phyloP scores from a whole-genome alignment of 345 rosid species.

The Aquilaria yunnanensis region DNA sequence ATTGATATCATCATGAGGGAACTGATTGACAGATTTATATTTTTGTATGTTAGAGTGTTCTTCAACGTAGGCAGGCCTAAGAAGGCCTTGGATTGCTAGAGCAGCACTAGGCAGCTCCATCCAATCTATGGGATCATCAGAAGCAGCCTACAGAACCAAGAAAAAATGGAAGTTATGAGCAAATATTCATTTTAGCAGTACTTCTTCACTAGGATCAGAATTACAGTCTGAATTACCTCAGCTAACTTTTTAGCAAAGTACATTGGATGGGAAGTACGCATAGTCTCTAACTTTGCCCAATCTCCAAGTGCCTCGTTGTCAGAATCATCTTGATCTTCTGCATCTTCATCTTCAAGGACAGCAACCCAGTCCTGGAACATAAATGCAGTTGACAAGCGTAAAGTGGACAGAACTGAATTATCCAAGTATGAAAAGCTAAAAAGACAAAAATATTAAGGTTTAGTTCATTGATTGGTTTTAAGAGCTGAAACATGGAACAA shows the following conservation, averaged over 20 bases:
- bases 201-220: conserved; percentile 2
- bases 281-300: conserved; percentile 88
- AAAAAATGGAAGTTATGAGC: conserved; percentile 11
- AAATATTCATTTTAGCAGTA: not conserved
- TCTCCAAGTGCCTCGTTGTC: conserved; percentile 58
- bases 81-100: conserved; percentile 71
- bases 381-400: conserved; percentile 4
- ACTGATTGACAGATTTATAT: conserved; percentile 37
- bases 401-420: conserved; percentile 3
- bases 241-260: conserved; percentile 78
- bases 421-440: conserved; percentile 5
- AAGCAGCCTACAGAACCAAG: conserved; percentile 45
- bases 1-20: conserved; percentile 22
- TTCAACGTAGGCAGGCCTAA: conserved; percentile 69
- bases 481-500: conserved; percentile 9
- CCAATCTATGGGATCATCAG: conserved; percentile 78
- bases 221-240: conserved; percentile 34
- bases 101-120: conserved; percentile 92
- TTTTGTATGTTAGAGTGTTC: conserved; percentile 66
- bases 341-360: conserved; percentile 61
- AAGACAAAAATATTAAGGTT: not conserved
- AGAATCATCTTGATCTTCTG: conserved; percentile 44
- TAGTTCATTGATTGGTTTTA: conserved; percentile 4
- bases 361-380: conserved; percentile 61
- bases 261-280: conserved; percentile 94